These are phyloP conservation scores for Cynara cardunculus DNA, from an alignment of 129 eudicot species.

Conservation along the genomic window DNA sequence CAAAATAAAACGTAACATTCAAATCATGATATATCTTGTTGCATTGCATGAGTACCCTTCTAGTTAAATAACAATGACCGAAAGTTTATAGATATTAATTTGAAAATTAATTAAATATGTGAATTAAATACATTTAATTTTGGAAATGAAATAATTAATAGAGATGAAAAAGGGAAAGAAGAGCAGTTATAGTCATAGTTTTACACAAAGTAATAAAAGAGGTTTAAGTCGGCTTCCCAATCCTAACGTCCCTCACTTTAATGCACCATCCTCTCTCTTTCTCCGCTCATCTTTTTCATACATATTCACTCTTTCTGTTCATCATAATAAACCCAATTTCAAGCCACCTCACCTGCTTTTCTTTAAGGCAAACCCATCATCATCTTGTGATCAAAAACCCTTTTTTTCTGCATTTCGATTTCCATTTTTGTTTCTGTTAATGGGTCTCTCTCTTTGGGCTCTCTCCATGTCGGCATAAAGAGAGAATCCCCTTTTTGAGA, in stretches of 20 bases:
- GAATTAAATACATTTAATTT: not conserved
- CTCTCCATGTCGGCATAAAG: constrained; percentile 9
- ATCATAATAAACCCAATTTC: constrained; percentile 36
- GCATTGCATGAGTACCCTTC: too few species aligned
- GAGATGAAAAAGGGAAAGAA: constrained; percentile 11
- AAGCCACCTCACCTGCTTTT: constrained; percentile 43
- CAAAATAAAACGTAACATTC: too few species aligned
- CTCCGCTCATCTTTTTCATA: constrained; percentile 16
- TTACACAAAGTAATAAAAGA: too few species aligned
- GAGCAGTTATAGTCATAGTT: not conserved
- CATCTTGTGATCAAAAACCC: constrained; percentile 41
- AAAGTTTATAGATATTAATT: not conserved
- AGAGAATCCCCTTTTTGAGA: constrained; percentile 33
- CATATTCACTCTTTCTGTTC: constrained; percentile 3
- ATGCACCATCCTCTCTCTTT: constrained; percentile 27
- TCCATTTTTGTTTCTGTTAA: constrained; percentile 24
- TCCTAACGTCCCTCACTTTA: constrained; percentile 36
- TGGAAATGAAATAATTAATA: not conserved
- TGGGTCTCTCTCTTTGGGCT: constrained; percentile 38
- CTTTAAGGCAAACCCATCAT: constrained; percentile 35
- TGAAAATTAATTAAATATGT: not conserved
- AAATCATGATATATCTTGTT: too few species aligned
- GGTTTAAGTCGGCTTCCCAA: constrained; percentile 24
- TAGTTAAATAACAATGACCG: not conserved
- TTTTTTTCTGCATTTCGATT: not conserved